Percentiles rank a stretch among this genome's conserved stretches.
phyloP scores from a whole-genome alignment of 1,284 basidiomycete genomes.

The Chalciporus piperatoides region DNA sequence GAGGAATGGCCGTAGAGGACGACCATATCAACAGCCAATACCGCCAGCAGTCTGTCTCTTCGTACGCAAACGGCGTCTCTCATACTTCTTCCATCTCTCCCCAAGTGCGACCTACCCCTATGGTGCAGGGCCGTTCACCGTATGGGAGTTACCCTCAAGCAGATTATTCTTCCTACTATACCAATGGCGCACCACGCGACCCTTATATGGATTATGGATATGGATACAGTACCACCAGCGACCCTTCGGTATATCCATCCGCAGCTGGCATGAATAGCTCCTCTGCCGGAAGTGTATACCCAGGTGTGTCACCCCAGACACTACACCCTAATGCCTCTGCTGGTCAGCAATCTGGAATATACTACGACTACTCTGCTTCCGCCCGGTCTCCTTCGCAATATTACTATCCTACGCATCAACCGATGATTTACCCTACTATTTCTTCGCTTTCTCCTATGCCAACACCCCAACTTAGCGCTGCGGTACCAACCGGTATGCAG shows the following conservation, averaged over 20 bases:
- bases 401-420: constrained; percentile 56
- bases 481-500: constrained; percentile 39
- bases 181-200: constrained; percentile 41
- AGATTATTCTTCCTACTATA: constrained; percentile 58
- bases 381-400: constrained; percentile 53
- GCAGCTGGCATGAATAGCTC: constrained; percentile 40
- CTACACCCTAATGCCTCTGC: constrained; percentile 43
- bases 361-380: constrained; percentile 56
- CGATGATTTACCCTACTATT: constrained; percentile 54
- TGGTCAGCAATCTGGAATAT: constrained; percentile 51
- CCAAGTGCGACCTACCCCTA: constrained; percentile 39
- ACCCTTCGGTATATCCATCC: constrained; percentile 51
- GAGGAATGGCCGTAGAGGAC: constrained; percentile 68
- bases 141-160: constrained; percentile 51
- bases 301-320: constrained; percentile 41
- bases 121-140: constrained; percentile 44
- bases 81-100: constrained; percentile 26
- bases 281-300: constrained; percentile 47
- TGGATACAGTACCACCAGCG: constrained; percentile 47
- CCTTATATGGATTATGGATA: constrained; percentile 54
- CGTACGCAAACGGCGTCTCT: constrained; percentile 23
- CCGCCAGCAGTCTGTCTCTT: constrained; percentile 24
- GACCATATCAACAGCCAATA: constrained; percentile 41
- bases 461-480: constrained; percentile 42
- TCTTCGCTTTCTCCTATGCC: constrained; percentile 53